Evolutionary conservation across 1,284 basidiomycete genomes (phyloP).

Genomic region (Neonothopanus nambi): DNA sequence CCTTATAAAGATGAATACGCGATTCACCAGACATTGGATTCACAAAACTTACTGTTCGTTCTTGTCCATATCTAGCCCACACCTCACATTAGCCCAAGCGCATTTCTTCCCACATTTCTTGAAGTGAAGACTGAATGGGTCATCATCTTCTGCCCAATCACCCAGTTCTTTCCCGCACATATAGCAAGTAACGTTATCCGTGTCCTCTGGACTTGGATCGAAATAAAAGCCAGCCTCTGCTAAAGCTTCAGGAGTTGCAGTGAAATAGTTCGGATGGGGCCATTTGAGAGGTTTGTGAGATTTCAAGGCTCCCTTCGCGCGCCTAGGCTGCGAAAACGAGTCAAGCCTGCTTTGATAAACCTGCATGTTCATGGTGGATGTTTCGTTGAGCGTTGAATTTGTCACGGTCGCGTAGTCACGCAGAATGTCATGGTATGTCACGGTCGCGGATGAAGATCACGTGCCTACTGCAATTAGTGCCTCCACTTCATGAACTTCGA

Average conservation of each 20-base stretch:
- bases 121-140: constrained; percentile 80
- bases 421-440: constrained; percentile 29
- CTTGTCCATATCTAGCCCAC: constrained; percentile 58
- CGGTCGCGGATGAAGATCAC: constrained; percentile 15
- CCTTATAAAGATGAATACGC: constrained; percentile 33
- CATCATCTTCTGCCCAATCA: constrained; percentile 79
- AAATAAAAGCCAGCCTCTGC: constrained; percentile 86
- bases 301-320: constrained; percentile 49
- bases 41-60: constrained; percentile 55
- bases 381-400: background rate
- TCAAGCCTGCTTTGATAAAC: constrained; percentile 52
- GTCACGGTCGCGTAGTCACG: background rate
- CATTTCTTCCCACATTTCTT: constrained; percentile 62
- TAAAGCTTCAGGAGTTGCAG: constrained; percentile 67
- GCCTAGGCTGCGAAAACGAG: constrained; percentile 57
- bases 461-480: background rate
- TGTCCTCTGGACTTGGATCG: constrained; percentile 58
- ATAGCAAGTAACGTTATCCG: constrained; percentile 75
- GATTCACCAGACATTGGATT: constrained; percentile 5
- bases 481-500: background rate
- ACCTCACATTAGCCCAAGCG: constrained; percentile 77
- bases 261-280: constrained; percentile 62
- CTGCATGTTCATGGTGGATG: constrained; percentile 46
- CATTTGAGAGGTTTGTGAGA: constrained; percentile 52
- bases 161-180: constrained; percentile 74